Conservation (phyloP, 2,329 filamentous ascomycete genomes). For the Fusarium mundagurra region DNA sequence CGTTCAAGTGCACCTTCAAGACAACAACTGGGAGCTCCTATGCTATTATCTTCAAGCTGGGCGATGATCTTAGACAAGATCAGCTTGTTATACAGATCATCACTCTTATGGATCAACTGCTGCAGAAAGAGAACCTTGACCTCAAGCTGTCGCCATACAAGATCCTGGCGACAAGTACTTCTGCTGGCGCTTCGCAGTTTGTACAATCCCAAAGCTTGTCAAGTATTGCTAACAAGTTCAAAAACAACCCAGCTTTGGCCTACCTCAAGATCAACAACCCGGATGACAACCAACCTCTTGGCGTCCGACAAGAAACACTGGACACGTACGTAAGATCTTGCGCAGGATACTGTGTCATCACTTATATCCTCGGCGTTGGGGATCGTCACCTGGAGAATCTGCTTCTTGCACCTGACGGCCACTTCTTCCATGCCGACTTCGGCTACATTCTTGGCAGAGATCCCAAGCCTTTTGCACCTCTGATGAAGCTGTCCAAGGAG, state of each 20-base stretch:
- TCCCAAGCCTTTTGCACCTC: conserved; percentile 94
- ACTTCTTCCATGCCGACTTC: conserved; percentile 99
- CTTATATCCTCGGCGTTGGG: conserved; percentile 94
- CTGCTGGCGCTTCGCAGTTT: conserved; percentile 92
- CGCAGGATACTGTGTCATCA: conserved; percentile 98
- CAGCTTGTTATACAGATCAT: conserved; percentile 98
- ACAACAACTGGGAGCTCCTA: conserved; percentile 82
- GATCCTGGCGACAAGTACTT: conserved; percentile 91
- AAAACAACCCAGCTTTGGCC: conserved; percentile 75
- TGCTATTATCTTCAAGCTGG: conserved; percentile 95
- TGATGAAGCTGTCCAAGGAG: conserved; percentile 96
- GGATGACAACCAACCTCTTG: conserved; percentile 81
- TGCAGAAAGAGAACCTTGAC: conserved; percentile 96
- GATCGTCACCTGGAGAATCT: conserved; percentile 97
- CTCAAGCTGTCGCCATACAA: conserved; percentile 95
- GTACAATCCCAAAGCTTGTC: conserved; percentile 87
- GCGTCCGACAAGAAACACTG: conserved; percentile 90
- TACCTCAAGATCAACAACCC: conserved; percentile 93
- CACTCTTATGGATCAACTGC: conserved; percentile 93
- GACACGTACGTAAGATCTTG: conserved; percentile 97
- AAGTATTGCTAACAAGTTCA: conserved; percentile 84
- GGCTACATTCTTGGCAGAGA: conserved; percentile 97
- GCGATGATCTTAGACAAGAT: conserved; percentile 95
- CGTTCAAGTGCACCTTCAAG: conserved; percentile 90
- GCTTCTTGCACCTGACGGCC: conserved; percentile 85